Percentiles rank a stretch among this genome's conserved stretches.
These are phyloP conservation scores for Hypoxylon sp. DNA, from an alignment of 2,329 filamentous ascomycete genomes.

Conservation along the genomic window DNA sequence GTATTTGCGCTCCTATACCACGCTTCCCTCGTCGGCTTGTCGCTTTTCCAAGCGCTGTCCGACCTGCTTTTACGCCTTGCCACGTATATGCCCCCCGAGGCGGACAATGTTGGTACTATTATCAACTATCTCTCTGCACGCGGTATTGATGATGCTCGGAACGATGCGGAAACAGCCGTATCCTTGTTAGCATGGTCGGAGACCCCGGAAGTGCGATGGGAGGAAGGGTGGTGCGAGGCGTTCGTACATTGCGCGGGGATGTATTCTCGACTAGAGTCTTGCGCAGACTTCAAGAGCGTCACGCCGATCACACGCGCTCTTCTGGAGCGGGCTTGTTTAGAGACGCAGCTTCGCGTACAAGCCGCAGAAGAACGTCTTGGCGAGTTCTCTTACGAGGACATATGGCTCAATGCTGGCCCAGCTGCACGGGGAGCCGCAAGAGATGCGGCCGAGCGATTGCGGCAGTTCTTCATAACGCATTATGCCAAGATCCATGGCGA, in stretches of 20 bases:
- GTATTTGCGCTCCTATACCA: conserved; percentile 76
- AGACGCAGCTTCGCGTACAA: conserved; percentile 73
- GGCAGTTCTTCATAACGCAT: conserved; percentile 71
- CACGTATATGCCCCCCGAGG: conserved; percentile 68
- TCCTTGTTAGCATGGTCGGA: conserved; percentile 77
- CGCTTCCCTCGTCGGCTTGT: conserved; percentile 74
- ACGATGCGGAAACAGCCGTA: conserved; percentile 71
- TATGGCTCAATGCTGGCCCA: conserved; percentile 66
- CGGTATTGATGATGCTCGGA: conserved; percentile 75
- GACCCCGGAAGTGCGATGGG: conserved; percentile 72
- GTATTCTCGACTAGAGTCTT: conserved; percentile 67
- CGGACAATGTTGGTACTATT: conserved; percentile 71
- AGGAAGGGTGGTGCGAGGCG: conserved; percentile 76
- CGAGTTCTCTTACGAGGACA: conserved; percentile 72
- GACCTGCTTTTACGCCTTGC: conserved; percentile 75
- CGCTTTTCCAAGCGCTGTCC: conserved; percentile 73
- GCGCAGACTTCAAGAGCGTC: conserved; percentile 70
- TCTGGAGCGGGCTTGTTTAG: conserved; percentile 72
- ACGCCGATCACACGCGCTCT: conserved; percentile 74
- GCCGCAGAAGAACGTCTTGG: conserved; percentile 73
- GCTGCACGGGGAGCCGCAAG: conserved; percentile 59
- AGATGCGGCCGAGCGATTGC: conserved; percentile 71
- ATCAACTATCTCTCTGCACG: conserved; percentile 72
- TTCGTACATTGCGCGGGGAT: conserved; percentile 78
- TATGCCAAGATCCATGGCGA: conserved; percentile 70